phyloP scores from a whole-genome alignment of 306 rosid genomes.

The Coriaria nepalensis region DNA sequence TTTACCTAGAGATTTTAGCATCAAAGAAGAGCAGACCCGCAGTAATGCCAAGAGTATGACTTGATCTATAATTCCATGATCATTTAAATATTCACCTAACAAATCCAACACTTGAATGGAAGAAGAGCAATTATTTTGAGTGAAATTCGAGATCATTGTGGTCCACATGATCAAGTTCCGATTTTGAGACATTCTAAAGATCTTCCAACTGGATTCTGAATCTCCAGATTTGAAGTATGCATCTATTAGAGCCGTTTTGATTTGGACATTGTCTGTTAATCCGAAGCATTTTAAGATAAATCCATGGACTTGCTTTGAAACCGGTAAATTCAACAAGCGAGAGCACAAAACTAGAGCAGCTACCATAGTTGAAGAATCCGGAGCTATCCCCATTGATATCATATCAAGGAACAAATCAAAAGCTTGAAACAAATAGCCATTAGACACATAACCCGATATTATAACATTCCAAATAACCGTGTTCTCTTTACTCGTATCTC shows the following conservation, averaged over 20 bases:
- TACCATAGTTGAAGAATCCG: slow-evolving; percentile 27
- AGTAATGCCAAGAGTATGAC: slow-evolving; percentile 23
- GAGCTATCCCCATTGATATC: slow-evolving; percentile 15
- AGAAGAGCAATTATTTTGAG: slow-evolving; percentile 8
- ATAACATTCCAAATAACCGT: slow-evolving; percentile 34
- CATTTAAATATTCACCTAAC: slow-evolving; percentile 10
- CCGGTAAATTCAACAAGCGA: slow-evolving; percentile 16
- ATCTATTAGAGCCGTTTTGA: slow-evolving; percentile 31
- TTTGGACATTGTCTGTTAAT: slow-evolving; percentile 19
- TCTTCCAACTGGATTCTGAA: slow-evolving; percentile 14
- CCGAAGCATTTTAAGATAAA: slow-evolving; percentile 6
- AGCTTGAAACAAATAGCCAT: slow-evolving; percentile 14
- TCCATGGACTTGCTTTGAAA: slow-evolving; percentile 26
- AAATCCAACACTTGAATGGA: slow-evolving; percentile 20
- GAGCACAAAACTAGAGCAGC: slow-evolving; percentile 23
- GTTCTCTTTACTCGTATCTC: slow-evolving; percentile 12
- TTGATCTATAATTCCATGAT: slow-evolving; percentile 16
- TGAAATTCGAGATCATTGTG: slow-evolving; percentile 13
- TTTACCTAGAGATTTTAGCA: slow-evolving; percentile 15
- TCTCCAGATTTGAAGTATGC: slow-evolving; percentile 26
- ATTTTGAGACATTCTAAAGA: slow-evolving; percentile 14
- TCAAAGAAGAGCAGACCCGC: slow-evolving; percentile 29
- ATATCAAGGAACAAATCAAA: slow-evolving; percentile 19
- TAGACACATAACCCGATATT: slow-evolving; percentile 22
- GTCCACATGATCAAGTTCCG: slow-evolving; percentile 24